Conservation (phyloP, 371 early-diverging fungal species). For the Mucor indicus region DNA sequence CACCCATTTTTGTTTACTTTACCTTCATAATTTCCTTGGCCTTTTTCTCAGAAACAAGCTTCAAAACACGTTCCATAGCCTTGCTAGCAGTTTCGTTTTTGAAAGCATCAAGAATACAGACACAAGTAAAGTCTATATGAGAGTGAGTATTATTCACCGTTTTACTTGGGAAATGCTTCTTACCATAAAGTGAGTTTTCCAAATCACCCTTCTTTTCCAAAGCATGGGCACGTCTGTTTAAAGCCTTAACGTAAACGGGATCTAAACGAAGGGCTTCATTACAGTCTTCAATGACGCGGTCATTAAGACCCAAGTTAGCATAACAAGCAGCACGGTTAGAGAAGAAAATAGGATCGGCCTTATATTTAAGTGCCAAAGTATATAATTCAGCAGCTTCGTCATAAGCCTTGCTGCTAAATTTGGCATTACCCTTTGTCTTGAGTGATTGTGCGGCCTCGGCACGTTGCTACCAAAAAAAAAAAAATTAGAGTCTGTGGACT, state of each 20-base stretch:
- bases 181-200: constrained; percentile 80
- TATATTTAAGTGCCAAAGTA: constrained; percentile 82
- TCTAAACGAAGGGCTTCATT: constrained; percentile 70
- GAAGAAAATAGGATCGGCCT: constrained; percentile 80
- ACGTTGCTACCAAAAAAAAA: constrained; percentile 45
- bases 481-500: background rate
- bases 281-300: constrained; percentile 73
- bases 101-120: constrained; percentile 93
- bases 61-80: constrained; percentile 88
- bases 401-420: constrained; percentile 80
- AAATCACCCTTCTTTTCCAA: constrained; percentile 66
- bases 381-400: constrained; percentile 84
- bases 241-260: constrained; percentile 78
- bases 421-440: constrained; percentile 86
- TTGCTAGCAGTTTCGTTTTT: constrained; percentile 77
- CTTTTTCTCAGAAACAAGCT: constrained; percentile 73
- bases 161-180: background rate
- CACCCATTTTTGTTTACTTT: background rate
- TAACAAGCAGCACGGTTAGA: constrained; percentile 95
- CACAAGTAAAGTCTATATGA: constrained; percentile 78
- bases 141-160: background rate
- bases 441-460: constrained; percentile 67
- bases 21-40: constrained; percentile 77
- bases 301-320: constrained; percentile 67
- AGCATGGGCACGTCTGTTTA: constrained; percentile 83